A percentile compares a stretch with the other conserved stretches of the same genome.
Evolutionary conservation across 1,284 basidiomycete species (phyloP).

Genomic region (Cutaneotrichosporon cavernicola): DNA sequence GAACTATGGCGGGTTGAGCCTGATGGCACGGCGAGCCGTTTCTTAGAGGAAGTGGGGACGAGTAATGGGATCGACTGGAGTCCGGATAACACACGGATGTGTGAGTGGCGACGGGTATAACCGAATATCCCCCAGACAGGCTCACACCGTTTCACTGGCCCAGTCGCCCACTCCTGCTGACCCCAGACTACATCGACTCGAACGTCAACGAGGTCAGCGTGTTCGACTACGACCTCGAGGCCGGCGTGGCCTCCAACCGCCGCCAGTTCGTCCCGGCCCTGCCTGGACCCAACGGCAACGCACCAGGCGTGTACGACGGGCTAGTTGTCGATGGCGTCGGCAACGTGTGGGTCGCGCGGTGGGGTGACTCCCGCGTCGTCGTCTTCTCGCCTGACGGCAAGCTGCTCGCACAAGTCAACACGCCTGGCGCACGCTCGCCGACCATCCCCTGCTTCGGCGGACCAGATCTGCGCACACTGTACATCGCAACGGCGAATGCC

Average conservation of each 20-base stretch:
- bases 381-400: slow-evolving; percentile 42
- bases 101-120: slow-evolving; percentile 28
- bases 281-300: slow-evolving; percentile 19
- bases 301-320: slow-evolving; percentile 47
- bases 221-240: slow-evolving; percentile 43
- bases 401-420: slow-evolving; percentile 35
- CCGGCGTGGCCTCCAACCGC: slow-evolving; percentile 34
- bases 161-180: slow-evolving; percentile 4
- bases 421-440: slow-evolving; percentile 33
- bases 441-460: slow-evolving; percentile 51
- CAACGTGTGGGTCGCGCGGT: slow-evolving; percentile 50
- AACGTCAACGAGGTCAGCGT: slow-evolving; percentile 30
- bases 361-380: slow-evolving; percentile 47
- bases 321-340: slow-evolving; percentile 48
- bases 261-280: slow-evolving; percentile 32
- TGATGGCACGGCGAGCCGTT: slow-evolving; percentile 29
- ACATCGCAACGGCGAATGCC: slow-evolving; percentile 41
- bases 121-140: too few species aligned
- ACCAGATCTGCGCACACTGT: slow-evolving; percentile 42
- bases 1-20: slow-evolving; percentile 42
- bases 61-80: slow-evolving; percentile 52
- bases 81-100: slow-evolving; percentile 46
- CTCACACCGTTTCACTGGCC: not conserved
- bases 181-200: slow-evolving; percentile 51
- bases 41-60: slow-evolving; percentile 39